Conservation (phyloP, 768 basidiomycete genomes). For the Imleria badia region DNA sequence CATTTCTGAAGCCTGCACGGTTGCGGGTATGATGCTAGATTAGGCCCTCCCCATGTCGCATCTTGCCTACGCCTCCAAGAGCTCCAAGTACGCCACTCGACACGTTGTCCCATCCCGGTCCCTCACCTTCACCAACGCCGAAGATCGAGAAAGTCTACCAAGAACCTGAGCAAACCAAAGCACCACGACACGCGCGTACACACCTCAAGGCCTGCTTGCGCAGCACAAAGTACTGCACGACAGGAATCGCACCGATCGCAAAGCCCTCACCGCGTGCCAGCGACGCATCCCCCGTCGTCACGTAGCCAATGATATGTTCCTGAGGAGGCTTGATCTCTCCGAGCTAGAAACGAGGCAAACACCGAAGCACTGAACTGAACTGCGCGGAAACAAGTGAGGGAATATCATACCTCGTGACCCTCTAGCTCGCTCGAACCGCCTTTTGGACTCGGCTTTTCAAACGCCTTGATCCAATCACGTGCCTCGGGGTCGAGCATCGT, state of each 20-base stretch:
- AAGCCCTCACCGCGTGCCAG: conserved; percentile 74
- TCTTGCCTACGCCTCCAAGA: conserved; percentile 29
- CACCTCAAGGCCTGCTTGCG: conserved; percentile 48
- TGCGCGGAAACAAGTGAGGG: neutral
- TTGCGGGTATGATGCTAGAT: no score
- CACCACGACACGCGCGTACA: neutral
- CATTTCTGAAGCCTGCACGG: no score
- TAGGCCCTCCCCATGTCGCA: no score
- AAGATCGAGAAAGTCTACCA: conserved; percentile 25
- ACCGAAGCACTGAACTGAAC: neutral
- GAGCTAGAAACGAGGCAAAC: conserved; percentile 36
- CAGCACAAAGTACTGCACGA: conserved; percentile 51
- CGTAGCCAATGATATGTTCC: conserved; percentile 67
- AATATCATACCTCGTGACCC: conserved; percentile 29
- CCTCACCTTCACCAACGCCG: conserved; percentile 61
- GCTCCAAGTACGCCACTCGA: conserved; percentile 48
- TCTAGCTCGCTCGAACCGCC: conserved; percentile 19
- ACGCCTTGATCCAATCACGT: conserved; percentile 44
- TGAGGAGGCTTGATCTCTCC: conserved; percentile 42
- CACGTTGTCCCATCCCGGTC: conserved; percentile 56
- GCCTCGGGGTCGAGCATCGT: conserved; percentile 54
- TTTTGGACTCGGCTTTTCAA: conserved; percentile 15
- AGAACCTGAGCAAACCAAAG: neutral
- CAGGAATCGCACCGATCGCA: conserved; percentile 72
- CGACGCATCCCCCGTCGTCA: conserved; percentile 84